These are phyloP conservation scores for Aureobasidium pullulans DNA, from an alignment of 2,329 filamentous ascomycete genomes.

Conservation along the genomic window DNA sequence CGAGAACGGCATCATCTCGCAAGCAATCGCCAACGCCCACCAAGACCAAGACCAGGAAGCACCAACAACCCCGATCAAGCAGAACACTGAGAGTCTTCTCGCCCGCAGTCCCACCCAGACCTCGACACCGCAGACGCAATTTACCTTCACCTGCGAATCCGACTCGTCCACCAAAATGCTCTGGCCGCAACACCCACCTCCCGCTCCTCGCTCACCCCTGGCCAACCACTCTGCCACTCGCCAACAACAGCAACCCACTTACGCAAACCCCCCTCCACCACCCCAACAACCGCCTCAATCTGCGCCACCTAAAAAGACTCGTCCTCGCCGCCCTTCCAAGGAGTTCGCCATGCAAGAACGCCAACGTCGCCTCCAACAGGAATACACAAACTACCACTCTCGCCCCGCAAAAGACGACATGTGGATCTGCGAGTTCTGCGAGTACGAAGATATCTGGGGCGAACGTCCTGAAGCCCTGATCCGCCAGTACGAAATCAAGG, in stretches of 20 bases:
- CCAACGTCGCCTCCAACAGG: conserved; percentile 68
- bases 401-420: conserved; percentile 65
- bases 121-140: conserved; percentile 72
- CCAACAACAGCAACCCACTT: conserved; percentile 6
- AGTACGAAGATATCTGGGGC: conserved; percentile 96
- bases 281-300: conserved; percentile 27
- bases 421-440: conserved; percentile 97
- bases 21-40: conserved; percentile 82
- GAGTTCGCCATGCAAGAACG: conserved; percentile 69
- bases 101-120: conserved; percentile 55
- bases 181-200: conserved; percentile 56
- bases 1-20: conserved; percentile 70
- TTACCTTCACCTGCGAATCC: conserved; percentile 93
- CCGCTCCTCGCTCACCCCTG: neutral
- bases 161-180: conserved; percentile 73
- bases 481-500: conserved; percentile 88
- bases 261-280: conserved; percentile 12
- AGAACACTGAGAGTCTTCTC: conserved; percentile 65
- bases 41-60: conserved; percentile 54
- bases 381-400: conserved; percentile 68
- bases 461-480: conserved; percentile 76
- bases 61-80: conserved; percentile 46
- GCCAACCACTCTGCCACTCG: conserved; percentile 20
- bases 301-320: conserved; percentile 48
- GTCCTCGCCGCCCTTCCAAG: conserved; percentile 53